These are phyloP conservation scores for Lentinula lateritia DNA, from an alignment of 768 basidiomycete genomes.

Conservation along the genomic window DNA sequence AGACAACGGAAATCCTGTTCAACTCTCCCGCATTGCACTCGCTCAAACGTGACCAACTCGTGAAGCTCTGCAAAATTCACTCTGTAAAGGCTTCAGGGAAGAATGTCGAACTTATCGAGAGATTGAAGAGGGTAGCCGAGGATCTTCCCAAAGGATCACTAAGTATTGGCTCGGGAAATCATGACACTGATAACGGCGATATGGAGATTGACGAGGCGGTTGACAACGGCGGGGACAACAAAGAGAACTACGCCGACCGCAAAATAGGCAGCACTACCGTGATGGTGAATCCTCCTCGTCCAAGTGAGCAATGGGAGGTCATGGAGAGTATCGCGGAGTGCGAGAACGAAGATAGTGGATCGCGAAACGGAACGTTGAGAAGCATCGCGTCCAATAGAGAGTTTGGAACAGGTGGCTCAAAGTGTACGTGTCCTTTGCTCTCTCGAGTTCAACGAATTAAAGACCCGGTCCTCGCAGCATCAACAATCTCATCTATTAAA, in stretches of 20 bases:
- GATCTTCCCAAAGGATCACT: conserved; percentile 53
- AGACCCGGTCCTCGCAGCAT: conserved; percentile 28
- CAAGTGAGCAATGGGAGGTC: conserved; percentile 80
- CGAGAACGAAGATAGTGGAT: conserved; percentile 61
- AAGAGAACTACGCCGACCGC: conserved; percentile 15
- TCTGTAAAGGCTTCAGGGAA: conserved; percentile 76
- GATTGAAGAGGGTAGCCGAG: conserved; percentile 61
- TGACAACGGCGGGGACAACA: conserved; percentile 24
- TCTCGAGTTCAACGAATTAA: conserved; percentile 9
- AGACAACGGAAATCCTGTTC: conserved; percentile 75
- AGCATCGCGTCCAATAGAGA: conserved; percentile 41
- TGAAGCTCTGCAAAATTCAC: conserved; percentile 82
- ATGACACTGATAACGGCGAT: conserved; percentile 21
- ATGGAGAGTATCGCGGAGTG: conserved; percentile 75
- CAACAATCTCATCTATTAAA: conserved; percentile 65
- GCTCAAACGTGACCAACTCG: conserved; percentile 78
- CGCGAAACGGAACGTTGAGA: conserved; percentile 46
- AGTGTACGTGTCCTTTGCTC: conserved; percentile 50
- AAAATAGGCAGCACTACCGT: conserved; percentile 10
- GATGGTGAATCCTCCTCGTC: conserved; percentile 36
- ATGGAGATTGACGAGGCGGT: conserved; percentile 13
- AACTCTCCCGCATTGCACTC: conserved; percentile 82
- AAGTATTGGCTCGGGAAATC: conserved; percentile 50
- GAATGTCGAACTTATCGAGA: conserved; percentile 67
- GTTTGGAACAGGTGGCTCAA: conserved; percentile 55